A percentile compares a stretch with the other conserved stretches of the same genome.
Evolutionary conservation across 805 yeast genomes (phyloP).

Genomic region (Starmerella bombicola): DNA sequence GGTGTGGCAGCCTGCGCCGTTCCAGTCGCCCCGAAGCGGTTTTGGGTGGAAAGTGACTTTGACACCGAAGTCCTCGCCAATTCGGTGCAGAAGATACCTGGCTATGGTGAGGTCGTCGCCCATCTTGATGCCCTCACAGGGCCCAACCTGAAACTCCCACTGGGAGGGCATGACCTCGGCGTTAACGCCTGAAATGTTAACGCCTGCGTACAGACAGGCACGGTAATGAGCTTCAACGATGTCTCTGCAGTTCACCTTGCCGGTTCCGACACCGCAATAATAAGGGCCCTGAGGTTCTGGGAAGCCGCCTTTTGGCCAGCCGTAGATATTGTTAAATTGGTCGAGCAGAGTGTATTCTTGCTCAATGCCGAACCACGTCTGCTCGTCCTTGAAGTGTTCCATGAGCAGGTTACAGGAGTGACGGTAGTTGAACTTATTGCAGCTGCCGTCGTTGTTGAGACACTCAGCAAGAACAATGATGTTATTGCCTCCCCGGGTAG

Average conservation of each 20-base stretch:
- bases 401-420: conserved; percentile 90
- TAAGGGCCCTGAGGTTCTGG: conserved; percentile 99
- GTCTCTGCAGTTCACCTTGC: conserved; percentile 95
- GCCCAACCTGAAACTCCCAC: conserved; percentile 99
- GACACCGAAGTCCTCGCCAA: conserved; percentile 97
- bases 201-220: conserved; percentile 90
- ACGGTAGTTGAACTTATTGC: conserved; percentile 97
- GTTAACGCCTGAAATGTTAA: conserved; percentile 86
- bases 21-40: conserved; percentile 98
- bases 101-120: conserved; percentile 97
- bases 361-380: conserved; percentile 95
- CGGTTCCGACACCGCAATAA: conserved; percentile 99
- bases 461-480: conserved; percentile 89
- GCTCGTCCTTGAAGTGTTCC: conserved; percentile 75
- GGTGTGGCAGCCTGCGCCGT: conserved; percentile 99
- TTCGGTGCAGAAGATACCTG: conserved; percentile 82
- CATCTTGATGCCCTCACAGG: conserved; percentile 89
- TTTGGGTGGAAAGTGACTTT: conserved; percentile 98
- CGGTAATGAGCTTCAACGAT: conserved; percentile 98
- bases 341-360: conserved; percentile 97
- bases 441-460: conserved; percentile 97
- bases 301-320: conserved; percentile 99
- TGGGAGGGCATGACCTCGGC: conserved; percentile 99
- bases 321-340: conserved; percentile 77
- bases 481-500: conserved; percentile 97